Conservation (phyloP, 2,329 filamentous ascomycete species). For the Beauveria asiatica region DNA sequence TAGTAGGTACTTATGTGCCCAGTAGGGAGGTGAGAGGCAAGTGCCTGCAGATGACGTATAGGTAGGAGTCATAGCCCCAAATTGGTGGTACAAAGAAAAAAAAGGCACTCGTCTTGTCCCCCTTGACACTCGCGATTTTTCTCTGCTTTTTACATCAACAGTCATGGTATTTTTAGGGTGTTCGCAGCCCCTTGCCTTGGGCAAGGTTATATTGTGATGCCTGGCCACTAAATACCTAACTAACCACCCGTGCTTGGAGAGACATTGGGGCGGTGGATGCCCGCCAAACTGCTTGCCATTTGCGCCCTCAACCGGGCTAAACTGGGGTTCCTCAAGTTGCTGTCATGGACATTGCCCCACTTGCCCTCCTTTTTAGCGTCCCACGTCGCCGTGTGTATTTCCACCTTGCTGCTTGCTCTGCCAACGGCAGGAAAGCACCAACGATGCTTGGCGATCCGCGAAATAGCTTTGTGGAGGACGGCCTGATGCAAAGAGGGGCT, state of each 20-base stretch:
- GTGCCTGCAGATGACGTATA: no score
- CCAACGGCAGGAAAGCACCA: neutral
- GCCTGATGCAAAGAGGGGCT: neutral
- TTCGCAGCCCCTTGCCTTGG: no score
- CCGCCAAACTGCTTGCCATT: neutral
- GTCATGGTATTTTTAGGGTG: no score
- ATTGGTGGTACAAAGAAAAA: no score
- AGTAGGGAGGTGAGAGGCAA: neutral
- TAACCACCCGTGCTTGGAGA: neutral
- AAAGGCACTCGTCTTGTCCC: no score
- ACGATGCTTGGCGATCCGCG: slow-evolving; percentile 3
- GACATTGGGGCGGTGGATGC: neutral
- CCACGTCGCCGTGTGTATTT: neutral
- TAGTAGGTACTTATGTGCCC: neutral
- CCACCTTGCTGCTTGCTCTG: neutral
- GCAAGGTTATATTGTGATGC: no score
- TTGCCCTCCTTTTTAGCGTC: neutral
- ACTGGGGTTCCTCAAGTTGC: neutral
- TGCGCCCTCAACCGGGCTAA: neutral
- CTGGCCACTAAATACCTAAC: no score
- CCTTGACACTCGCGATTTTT: no score
- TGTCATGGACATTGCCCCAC: neutral
- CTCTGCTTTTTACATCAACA: no score
- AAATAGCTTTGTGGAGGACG: slow-evolving; percentile 6
- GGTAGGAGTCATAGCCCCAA: neutral